phyloP scores from a whole-genome alignment of 495 filamentous ascomycete genomes.

The Penicillium turbatum region DNA sequence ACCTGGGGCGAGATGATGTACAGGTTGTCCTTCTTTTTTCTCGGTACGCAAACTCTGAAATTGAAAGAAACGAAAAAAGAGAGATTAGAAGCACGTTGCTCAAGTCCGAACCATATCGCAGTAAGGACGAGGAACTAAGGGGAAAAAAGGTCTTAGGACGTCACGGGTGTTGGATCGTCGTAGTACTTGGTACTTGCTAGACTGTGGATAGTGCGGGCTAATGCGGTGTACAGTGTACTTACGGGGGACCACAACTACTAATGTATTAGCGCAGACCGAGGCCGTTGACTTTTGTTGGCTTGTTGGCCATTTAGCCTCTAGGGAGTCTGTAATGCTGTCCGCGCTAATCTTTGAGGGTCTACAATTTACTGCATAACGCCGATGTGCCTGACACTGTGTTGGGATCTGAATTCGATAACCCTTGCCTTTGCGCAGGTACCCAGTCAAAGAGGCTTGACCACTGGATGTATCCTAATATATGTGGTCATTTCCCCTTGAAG shows the following conservation, averaged over 20 bases:
- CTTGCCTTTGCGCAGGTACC: not conserved
- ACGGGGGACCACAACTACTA: not conserved
- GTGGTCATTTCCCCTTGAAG: not conserved
- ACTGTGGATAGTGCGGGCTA: constrained; percentile 6
- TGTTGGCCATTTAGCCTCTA: not conserved
- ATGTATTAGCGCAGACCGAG: not conserved
- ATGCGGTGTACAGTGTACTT: constrained; percentile 9
- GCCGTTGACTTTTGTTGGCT: not conserved
- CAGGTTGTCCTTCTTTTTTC: constrained; percentile 2
- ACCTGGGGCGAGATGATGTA: constrained; percentile 16
- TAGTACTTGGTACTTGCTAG: constrained; percentile 5
- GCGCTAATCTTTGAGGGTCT: not conserved
- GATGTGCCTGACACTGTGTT: not conserved
- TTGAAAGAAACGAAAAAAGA: constrained; percentile 1
- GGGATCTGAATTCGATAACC: constrained; percentile 1
- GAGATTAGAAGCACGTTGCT: constrained; percentile 13
- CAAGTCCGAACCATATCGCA: constrained; percentile 19
- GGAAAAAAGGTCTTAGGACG: constrained; percentile 13
- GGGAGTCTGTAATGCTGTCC: too few species aligned
- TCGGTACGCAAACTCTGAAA: not conserved
- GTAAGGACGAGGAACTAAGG: constrained; percentile 18
- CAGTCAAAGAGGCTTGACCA: too few species aligned
- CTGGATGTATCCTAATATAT: not conserved
- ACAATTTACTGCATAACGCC: not conserved
- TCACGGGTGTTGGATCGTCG: constrained; percentile 12